Conservation (phyloP, 257 asterid species). For the Eustoma russellianum region DNA sequence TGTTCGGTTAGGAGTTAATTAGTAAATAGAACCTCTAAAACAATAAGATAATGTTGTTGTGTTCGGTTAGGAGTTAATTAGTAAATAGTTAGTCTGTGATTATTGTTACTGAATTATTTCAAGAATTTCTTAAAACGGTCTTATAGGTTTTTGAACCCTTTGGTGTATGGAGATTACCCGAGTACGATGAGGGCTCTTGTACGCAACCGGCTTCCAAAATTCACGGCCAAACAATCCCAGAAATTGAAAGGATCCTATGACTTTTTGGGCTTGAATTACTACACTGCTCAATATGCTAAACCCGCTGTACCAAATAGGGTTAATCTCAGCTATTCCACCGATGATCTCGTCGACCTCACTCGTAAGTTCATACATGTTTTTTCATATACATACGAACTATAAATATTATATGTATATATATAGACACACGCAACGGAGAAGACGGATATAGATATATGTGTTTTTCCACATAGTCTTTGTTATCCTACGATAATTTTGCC, state of each 20-base stretch:
- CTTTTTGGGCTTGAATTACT: conserved; percentile 9
- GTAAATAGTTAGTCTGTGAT: background rate
- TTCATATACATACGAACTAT: background rate
- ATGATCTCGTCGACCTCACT: background rate
- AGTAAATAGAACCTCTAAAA: background rate
- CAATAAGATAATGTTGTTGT: too few relatives aligned
- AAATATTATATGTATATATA: too few relatives aligned
- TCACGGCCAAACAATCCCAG: background rate
- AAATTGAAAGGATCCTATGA: conserved; percentile 3
- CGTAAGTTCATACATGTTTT: background rate
- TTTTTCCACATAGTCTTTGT: background rate
- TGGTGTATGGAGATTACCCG: conserved; percentile 1
- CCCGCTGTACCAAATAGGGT: too few relatives aligned
- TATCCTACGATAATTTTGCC: background rate
- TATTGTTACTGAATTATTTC: background rate
- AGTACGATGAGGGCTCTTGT: conserved; percentile 5
- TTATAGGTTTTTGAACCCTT: conserved; percentile 1
- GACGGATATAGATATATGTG: too few relatives aligned
- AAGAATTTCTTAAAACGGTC: background rate
- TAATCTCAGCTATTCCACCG: background rate
- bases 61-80: too few relatives aligned
- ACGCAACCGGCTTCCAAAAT: background rate
- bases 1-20: too few relatives aligned
- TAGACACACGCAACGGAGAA: too few relatives aligned
- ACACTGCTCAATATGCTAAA: conserved; percentile 2